Evolutionary conservation across 768 basidiomycete genomes (phyloP), one percentile per base, ranked within the genome.

Genomic region (Russula sp.): DNA sequence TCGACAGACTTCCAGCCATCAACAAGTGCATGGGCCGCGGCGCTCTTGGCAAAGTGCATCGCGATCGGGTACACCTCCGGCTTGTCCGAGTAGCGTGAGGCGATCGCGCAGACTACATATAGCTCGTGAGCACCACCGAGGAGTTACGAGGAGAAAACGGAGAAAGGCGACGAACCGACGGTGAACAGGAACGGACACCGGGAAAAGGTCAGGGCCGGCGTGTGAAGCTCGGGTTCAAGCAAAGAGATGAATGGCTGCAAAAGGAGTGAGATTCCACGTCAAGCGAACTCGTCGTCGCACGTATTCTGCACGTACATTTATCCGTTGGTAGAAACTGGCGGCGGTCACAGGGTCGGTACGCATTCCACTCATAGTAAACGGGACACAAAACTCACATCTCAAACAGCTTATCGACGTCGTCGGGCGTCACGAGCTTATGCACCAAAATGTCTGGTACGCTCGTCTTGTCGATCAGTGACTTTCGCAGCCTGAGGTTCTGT

Each of bases 141-240:
- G 59, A 6, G 11, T 32, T 14, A n/a, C 3, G 6, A n/a, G 1
- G 40, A 37, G 2, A n/a, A n/a, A 18, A 31, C 5, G 55, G 8
- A 59, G 27, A 22, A 48, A 35, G 50, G 45, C 2, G 66, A 84
- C 85, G 82, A 69, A 92, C 90, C 83, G 62, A 93, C 91, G 37
- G 94, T 95, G 74, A 96, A 94, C 42, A 98, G 73, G 77, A 96
- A 96, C 3, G 94, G 91, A 69, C 88, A 91, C 22, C 94, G 84
- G 73, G 85, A 85, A 66, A 85, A 88, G 1, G 90, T 89, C 66
- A 79, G 81, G 57, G 88, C 87, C 6, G 93, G 87, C 0, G 91
- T 94, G 71, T 98, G 94, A 22, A 96, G 80, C 37, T 82, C 80
- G 10, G 88, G 87, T 68, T 95, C 94, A 22, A 96, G 76, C 31